Percentiles rank a stretch among this genome's conserved stretches.
These are phyloP conservation scores for Xenoacremonium recifei DNA, from an alignment of 2,329 filamentous ascomycete species.

Conservation along the genomic window DNA sequence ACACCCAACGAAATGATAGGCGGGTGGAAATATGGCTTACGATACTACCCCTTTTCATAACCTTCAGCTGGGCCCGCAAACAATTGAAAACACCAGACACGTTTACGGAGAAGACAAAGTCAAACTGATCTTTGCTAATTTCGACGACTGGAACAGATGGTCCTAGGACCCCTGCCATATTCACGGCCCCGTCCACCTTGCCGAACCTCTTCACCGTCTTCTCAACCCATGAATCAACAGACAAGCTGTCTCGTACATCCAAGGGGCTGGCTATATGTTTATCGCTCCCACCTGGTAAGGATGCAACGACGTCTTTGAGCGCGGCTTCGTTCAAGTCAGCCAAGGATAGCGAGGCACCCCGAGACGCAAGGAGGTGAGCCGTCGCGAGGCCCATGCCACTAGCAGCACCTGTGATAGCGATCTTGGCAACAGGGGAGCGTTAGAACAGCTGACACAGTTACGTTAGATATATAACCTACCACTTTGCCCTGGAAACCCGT, in stretches of 20 bases:
- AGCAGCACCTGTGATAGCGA: slow-evolving; percentile 19
- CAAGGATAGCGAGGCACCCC: slow-evolving; percentile 15
- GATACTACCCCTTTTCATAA: slow-evolving; percentile 20
- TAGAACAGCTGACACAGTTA: too few species aligned
- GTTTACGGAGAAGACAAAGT: slow-evolving; percentile 42
- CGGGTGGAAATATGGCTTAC: slow-evolving; percentile 1
- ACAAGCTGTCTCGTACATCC: slow-evolving; percentile 12
- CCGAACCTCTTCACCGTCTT: slow-evolving; percentile 34
- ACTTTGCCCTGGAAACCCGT: too few species aligned
- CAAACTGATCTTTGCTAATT: slow-evolving; percentile 40
- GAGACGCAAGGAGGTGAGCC: slow-evolving; percentile 15
- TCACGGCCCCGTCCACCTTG: slow-evolving; percentile 41
- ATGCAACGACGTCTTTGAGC: neutral
- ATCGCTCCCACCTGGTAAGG: neutral
- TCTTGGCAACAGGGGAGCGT: too few species aligned
- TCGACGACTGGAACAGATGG: slow-evolving; percentile 25
- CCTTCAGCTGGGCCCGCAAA: slow-evolving; percentile 45
- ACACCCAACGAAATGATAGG: too few species aligned
- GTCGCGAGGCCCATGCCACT: slow-evolving; percentile 21
- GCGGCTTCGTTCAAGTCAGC: slow-evolving; percentile 17
- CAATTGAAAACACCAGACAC: slow-evolving; percentile 48
- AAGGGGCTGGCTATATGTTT: slow-evolving; percentile 7
- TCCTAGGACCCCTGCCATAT: slow-evolving; percentile 30
- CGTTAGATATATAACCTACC: too few species aligned
- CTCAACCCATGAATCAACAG: slow-evolving; percentile 25